Conservation (phyloP, 192 early-diverging fungal species). For the Entophlyctis luteolus region DNA sequence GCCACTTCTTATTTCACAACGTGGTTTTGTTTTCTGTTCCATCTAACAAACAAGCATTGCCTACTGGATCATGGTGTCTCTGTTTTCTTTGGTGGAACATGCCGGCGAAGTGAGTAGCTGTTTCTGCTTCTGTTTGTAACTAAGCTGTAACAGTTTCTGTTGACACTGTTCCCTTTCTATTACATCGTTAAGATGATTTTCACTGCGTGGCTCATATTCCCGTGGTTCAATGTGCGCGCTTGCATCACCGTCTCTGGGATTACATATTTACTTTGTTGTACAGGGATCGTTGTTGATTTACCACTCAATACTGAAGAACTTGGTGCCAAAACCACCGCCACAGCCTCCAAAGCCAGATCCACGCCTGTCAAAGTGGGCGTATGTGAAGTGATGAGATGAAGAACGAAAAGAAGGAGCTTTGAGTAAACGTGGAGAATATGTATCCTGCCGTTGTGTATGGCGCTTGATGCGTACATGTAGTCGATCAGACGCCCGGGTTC, state of each 20-base stretch:
- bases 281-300: slow-evolving; percentile 14
- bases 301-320: slow-evolving; percentile 1
- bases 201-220: slow-evolving; percentile 12
- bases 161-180: slow-evolving; percentile 16
- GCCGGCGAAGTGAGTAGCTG: not conserved
- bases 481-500: too few species aligned
- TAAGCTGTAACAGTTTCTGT: not conserved
- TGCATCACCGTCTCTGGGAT: not conserved
- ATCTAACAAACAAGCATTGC: too few species aligned
- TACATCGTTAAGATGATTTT: slow-evolving; percentile 20
- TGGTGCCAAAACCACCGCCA: slow-evolving; percentile 2
- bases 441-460: too few species aligned
- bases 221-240: slow-evolving; percentile 8
- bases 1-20: not conserved
- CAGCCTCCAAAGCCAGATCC: not conserved
- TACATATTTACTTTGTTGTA: not conserved
- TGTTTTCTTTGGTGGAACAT: not conserved
- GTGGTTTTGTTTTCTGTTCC: not conserved
- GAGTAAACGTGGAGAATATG: too few species aligned
- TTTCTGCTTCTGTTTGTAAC: not conserved
- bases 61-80: slow-evolving; percentile 10
- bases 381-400: too few species aligned
- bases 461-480: too few species aligned
- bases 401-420: too few species aligned
- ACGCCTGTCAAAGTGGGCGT: not conserved